A percentile compares a stretch with the other conserved stretches of the same genome.
phyloP scores from a whole-genome alignment of 805 yeast genomes.

The Pichia deserticola region DNA sequence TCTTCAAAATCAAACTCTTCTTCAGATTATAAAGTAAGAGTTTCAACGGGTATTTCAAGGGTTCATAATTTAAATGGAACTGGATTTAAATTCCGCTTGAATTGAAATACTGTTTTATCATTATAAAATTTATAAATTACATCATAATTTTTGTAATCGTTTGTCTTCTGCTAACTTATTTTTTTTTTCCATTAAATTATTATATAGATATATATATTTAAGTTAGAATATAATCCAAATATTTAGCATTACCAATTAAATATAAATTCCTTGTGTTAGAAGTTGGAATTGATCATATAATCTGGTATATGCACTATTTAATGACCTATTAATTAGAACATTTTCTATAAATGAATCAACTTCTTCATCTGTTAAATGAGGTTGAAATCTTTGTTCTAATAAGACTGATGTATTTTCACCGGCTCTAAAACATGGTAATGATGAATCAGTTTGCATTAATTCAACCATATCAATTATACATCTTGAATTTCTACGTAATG shows the following conservation, averaged over 20 bases:
- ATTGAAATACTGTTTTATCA: neutral
- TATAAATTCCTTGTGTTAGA: slow-evolving; percentile 90
- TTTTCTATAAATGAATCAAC: slow-evolving; percentile 74
- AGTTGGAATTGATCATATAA: slow-evolving; percentile 93
- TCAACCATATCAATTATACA: slow-evolving; percentile 79
- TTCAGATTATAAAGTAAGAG: slow-evolving; percentile 29
- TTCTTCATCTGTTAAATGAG: slow-evolving; percentile 65
- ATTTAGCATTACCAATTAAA: neutral
- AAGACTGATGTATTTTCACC: slow-evolving; percentile 79
- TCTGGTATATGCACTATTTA: slow-evolving; percentile 84
- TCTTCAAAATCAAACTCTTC: slow-evolving; percentile 3
- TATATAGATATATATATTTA: no score
- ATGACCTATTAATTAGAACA: slow-evolving; percentile 66
- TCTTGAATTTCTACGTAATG: slow-evolving; percentile 65
- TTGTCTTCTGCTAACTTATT: no score
- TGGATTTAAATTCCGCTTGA: slow-evolving; percentile 1
- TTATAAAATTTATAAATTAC: no score
- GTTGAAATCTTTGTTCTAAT: slow-evolving; percentile 73
- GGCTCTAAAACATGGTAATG: slow-evolving; percentile 83
- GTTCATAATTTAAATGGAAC: slow-evolving; percentile 36
- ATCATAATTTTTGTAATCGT: no score
- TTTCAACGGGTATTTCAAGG: slow-evolving; percentile 33
- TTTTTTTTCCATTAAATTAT: no score
- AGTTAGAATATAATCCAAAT: neutral
- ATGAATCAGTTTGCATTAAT: slow-evolving; percentile 87